Percentiles rank a stretch among this genome's conserved stretches.
phyloP scores from a whole-genome alignment of 805 yeast genomes.

The Phaffomyces thermotolerans region DNA sequence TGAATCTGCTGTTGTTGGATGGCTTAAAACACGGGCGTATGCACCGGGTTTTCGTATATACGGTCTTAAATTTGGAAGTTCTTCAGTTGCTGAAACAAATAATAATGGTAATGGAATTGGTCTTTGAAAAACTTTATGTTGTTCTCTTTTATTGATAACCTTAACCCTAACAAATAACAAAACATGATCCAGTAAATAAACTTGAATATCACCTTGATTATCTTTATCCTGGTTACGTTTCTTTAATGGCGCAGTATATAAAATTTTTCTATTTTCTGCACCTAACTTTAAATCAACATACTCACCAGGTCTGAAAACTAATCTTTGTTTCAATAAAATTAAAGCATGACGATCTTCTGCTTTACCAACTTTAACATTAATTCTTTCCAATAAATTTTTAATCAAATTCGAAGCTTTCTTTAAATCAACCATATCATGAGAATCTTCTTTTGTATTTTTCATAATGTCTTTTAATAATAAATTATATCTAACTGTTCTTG shows the following conservation, averaged over 20 bases:
- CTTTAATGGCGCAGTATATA: conserved; percentile 70
- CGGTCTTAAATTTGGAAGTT: conserved; percentile 54
- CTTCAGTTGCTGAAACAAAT: conserved; percentile 71
- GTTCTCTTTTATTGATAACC: conserved; percentile 82
- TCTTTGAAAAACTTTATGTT: conserved; percentile 81
- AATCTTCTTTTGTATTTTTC: conserved; percentile 73
- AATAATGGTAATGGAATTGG: conserved; percentile 78
- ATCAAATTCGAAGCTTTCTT: conserved; percentile 69
- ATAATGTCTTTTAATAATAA: conserved; percentile 73
- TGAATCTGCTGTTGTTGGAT: conserved; percentile 19
- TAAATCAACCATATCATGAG: conserved; percentile 53
- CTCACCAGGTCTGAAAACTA: conserved; percentile 77
- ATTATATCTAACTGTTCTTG: conserved; percentile 93
- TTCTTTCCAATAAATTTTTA: conserved; percentile 62
- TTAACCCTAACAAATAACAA: conserved; percentile 79
- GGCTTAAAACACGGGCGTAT: conserved; percentile 21
- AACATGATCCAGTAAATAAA: conserved; percentile 84
- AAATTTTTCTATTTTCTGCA: conserved; percentile 72
- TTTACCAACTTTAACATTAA: conserved; percentile 82
- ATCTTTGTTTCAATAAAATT: conserved; percentile 76
- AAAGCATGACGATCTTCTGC: conserved; percentile 89
- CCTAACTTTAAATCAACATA: conserved; percentile 78
- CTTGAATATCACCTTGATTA: conserved; percentile 71
- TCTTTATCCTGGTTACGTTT: conserved; percentile 71
- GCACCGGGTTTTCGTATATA: conserved; percentile 29